Conservation (phyloP, 257 asterid species). For the Fraxinus anomala region DNA sequence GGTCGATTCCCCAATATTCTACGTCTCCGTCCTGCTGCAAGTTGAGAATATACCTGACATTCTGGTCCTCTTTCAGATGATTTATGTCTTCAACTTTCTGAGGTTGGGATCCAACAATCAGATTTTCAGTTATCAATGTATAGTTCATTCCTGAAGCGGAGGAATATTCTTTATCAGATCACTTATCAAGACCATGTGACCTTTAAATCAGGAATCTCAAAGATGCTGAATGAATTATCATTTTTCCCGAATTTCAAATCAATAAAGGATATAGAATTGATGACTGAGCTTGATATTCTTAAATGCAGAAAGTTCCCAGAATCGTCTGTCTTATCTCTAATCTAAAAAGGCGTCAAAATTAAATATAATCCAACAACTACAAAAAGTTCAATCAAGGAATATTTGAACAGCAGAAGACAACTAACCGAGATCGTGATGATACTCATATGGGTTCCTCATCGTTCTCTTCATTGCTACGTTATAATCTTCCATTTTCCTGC, state of each 20-base stretch:
- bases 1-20: conserved; percentile 81
- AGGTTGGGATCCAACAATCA: conserved; percentile 93
- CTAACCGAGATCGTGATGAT: conserved; percentile 91
- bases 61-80: conserved; percentile 69
- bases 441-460: conserved; percentile 94
- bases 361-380: too few relatives aligned
- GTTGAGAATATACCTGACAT: conserved; percentile 75
- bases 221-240: too few relatives aligned
- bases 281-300: too few relatives aligned
- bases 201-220: too few relatives aligned
- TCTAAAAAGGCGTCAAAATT: too few relatives aligned
- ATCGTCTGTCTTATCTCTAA: too few relatives aligned
- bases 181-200: neutral
- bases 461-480: conserved; percentile 77
- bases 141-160: conserved; percentile 85
- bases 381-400: neutral
- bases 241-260: too few relatives aligned
- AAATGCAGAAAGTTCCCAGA: too few relatives aligned
- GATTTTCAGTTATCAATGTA: conserved; percentile 73
- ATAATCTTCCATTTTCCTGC: conserved; percentile 66
- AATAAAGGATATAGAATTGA: too few relatives aligned
- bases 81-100: conserved; percentile 83
- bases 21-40: conserved; percentile 89
- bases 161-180: neutral
- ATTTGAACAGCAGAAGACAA: neutral